Evolutionary conservation across 2,329 filamentous ascomycete genomes (phyloP), one percentile per base, ranked within the genome.

Genomic region (Cytospora chrysosperma): DNA sequence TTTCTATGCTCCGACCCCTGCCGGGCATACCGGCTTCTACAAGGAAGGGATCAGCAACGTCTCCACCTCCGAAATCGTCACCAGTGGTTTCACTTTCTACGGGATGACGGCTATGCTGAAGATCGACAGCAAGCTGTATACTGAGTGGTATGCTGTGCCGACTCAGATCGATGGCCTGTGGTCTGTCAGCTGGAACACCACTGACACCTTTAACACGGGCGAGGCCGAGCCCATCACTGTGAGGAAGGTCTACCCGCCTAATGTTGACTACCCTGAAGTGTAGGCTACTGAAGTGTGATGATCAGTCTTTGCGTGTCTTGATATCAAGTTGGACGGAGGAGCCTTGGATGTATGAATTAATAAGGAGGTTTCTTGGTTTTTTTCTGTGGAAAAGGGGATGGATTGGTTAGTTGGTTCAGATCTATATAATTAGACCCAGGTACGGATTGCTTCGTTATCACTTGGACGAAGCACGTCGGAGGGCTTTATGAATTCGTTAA

Each of bases 121-220:
- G 4, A 27, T 59, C 43, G 49, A 57, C 32, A 50, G 59, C 26
- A 28, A 54, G 15, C 50, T 65, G 24, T 56, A 54, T 26, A 63
- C 56, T 12, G 43, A 53, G 40, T 63, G 62, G 62, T 65, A 62
- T 30, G 63, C 63, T 15, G 51, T 62, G 21, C 4, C 24, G 3
- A 65, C 63, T 21, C 17, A 28, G 24, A 21, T 58, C 53, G 59
- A 62, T 15, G 63, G 63, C 34, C 51, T 65, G 19, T 65, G 63
- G 63, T 59, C 59, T 21, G 59, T 65, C 21, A 56, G 62, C 40
- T 63, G 62, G 62, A 65, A 65, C 30, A 47, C 58, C 4, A 65
- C 59, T 13, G 59, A 49, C 6, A 9, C 12, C 2, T 30, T 21
- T 1, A 58, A 30, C 34, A 40, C 49, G 26, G 26, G 27, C 4